These are phyloP conservation scores for Cercospora sp. DNA, from an alignment of 2,329 filamentous ascomycete species.

Conservation along the genomic window DNA sequence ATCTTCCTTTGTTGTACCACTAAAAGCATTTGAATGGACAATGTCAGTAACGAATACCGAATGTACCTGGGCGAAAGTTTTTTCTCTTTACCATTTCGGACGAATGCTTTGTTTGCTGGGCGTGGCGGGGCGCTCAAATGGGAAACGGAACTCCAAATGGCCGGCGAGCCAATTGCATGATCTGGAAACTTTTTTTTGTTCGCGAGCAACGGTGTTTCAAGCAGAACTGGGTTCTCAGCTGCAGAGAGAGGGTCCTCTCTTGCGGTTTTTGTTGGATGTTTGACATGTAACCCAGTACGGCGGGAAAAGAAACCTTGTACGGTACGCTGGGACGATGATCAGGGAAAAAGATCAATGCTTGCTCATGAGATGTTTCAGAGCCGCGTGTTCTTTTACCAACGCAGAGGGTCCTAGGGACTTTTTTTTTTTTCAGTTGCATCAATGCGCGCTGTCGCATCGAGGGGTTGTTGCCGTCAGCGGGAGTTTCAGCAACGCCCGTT, in stretches of 20 bases:
- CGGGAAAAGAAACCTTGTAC: conserved; percentile 9
- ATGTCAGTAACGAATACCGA: conserved; percentile 22
- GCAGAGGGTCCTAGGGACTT: neutral
- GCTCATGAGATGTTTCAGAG: conserved; percentile 14
- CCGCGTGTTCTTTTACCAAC: conserved; percentile 3
- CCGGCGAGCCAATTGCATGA: conserved; percentile 25
- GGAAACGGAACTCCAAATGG: conserved; percentile 14
- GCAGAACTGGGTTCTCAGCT: neutral
- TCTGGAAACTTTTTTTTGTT: neutral
- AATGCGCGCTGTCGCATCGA: neutral
- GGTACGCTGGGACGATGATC: neutral
- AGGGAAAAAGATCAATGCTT: neutral
- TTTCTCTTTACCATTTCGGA: neutral
- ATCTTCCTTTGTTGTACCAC: conserved; percentile 24
- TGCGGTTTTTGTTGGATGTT: conserved; percentile 12
- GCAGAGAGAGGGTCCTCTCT: neutral
- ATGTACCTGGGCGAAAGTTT: conserved; percentile 14
- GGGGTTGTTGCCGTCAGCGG: neutral
- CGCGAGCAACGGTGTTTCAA: conserved; percentile 18
- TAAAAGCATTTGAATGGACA: conserved; percentile 29
- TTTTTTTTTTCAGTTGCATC: neutral
- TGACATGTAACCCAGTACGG: conserved; percentile 18
- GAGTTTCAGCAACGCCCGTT: conserved; percentile 1
- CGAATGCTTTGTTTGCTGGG: neutral
- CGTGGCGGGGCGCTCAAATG: conserved; percentile 1